A percentile compares a stretch with the other conserved stretches of the same genome.
These are phyloP conservation scores for Lasiodiplodia sp. DNA, from an alignment of 2,329 filamentous ascomycete genomes.

Conservation along the genomic window DNA sequence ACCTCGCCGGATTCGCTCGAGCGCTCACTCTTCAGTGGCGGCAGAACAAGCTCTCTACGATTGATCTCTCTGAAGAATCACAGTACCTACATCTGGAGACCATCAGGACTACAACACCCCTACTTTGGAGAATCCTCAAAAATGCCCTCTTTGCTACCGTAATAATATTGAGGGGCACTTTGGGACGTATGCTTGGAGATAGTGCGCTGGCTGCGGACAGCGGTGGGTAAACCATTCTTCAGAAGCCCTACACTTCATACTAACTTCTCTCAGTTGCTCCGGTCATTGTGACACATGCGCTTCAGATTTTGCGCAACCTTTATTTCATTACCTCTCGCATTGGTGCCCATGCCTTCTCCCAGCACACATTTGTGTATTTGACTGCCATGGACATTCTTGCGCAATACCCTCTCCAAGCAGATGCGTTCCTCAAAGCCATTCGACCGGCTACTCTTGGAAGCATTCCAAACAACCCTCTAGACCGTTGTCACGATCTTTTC, in stretches of 20 bases:
- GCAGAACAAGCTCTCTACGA: slow-evolving; percentile 73
- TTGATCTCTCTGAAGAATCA: slow-evolving; percentile 73
- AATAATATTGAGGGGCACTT: slow-evolving; percentile 75
- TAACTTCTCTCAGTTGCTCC: slow-evolving; percentile 60
- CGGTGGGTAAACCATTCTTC: slow-evolving; percentile 46
- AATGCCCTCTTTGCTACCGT: slow-evolving; percentile 79
- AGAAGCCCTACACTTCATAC: not conserved
- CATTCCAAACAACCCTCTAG: slow-evolving; percentile 70
- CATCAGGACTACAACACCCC: slow-evolving; percentile 69
- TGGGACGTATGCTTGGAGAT: slow-evolving; percentile 70
- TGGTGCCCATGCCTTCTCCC: slow-evolving; percentile 77
- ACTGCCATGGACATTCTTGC: slow-evolving; percentile 82
- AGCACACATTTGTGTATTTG: slow-evolving; percentile 84
- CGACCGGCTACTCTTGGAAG: slow-evolving; percentile 62
- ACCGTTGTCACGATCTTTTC: slow-evolving; percentile 81
- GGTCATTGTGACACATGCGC: slow-evolving; percentile 71
- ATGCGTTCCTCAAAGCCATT: slow-evolving; percentile 72
- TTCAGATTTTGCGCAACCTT: slow-evolving; percentile 77
- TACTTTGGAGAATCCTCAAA: slow-evolving; percentile 77
- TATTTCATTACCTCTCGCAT: slow-evolving; percentile 82
- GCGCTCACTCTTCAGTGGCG: slow-evolving; percentile 76
- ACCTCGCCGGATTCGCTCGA: slow-evolving; percentile 71
- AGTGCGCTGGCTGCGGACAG: slow-evolving; percentile 60
- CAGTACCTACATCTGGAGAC: slow-evolving; percentile 71
- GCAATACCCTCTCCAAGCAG: slow-evolving; percentile 70